These are phyloP conservation scores for Telfairia occidentalis DNA, from an alignment of 331 rosid genomes.

Conservation along the genomic window DNA sequence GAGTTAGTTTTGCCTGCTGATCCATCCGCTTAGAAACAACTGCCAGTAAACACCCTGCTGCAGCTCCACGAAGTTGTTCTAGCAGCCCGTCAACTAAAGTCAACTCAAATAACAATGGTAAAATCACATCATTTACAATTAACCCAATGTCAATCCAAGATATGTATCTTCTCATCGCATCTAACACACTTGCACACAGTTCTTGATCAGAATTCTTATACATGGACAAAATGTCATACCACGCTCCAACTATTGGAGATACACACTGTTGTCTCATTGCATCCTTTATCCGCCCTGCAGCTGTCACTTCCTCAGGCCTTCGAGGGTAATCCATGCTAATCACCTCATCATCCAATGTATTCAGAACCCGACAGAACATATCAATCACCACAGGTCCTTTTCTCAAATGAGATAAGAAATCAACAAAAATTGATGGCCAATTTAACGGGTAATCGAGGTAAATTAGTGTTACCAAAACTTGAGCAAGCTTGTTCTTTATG, in stretches of 20 bases:
- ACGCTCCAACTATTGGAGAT: slow-evolving; percentile 56
- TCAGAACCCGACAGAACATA: slow-evolving; percentile 89
- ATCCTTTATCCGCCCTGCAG: slow-evolving; percentile 36
- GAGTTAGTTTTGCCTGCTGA: slow-evolving; percentile 48
- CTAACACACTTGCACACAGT: slow-evolving; percentile 65
- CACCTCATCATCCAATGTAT: slow-evolving; percentile 70
- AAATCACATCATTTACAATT: slow-evolving; percentile 65
- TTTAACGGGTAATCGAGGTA: slow-evolving; percentile 66
- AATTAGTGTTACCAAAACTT: slow-evolving; percentile 72
- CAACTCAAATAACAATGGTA: slow-evolving; percentile 73
- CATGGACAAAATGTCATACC: slow-evolving; percentile 64
- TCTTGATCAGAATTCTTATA: slow-evolving; percentile 60
- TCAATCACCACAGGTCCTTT: slow-evolving; percentile 70
- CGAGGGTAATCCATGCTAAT: slow-evolving; percentile 75
- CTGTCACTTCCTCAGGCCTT: slow-evolving; percentile 27
- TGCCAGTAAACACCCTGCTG: slow-evolving; percentile 73
- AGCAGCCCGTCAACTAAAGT: slow-evolving; percentile 50
- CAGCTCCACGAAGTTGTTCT: slow-evolving; percentile 65
- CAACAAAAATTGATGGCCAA: slow-evolving; percentile 77
- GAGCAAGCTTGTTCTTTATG: slow-evolving; percentile 55
- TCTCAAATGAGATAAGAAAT: slow-evolving; percentile 57
- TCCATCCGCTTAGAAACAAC: slow-evolving; percentile 87
- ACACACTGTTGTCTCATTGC: slow-evolving; percentile 93
- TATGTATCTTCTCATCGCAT: slow-evolving; percentile 72
- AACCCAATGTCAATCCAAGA: slow-evolving; percentile 93